phyloP scores from a whole-genome alignment of 441 rosid species.

The Theobroma grandiflorum region DNA sequence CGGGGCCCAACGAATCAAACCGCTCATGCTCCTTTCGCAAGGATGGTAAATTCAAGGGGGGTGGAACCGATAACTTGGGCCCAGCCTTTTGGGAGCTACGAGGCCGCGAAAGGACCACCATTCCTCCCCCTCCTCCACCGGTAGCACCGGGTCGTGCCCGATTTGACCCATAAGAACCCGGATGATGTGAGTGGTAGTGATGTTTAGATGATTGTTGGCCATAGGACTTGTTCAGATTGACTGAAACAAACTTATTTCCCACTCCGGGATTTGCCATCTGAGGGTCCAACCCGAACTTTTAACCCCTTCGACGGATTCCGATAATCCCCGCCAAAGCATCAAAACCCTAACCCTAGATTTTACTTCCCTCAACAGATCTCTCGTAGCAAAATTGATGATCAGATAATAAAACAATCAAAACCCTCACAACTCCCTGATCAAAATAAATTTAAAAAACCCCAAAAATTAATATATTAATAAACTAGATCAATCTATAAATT shows the following conservation, averaged over 20 bases:
- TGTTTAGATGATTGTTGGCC: conserved; percentile 66
- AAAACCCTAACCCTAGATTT: conserved; percentile 49
- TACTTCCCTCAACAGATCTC: conserved; percentile 27
- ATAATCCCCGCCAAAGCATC: conserved; percentile 77
- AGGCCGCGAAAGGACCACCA: conserved; percentile 92
- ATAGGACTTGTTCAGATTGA: conserved; percentile 90
- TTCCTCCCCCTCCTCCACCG: conserved; percentile 75
- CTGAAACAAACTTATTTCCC: conserved; percentile 81
- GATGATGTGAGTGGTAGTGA: conserved; percentile 47
- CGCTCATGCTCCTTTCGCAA: conserved; percentile 89
- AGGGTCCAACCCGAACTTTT: conserved; percentile 44
- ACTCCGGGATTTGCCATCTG: conserved; percentile 94
- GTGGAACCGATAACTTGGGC: conserved; percentile 96
- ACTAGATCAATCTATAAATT: neutral
- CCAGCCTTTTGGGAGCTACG: conserved; percentile 93
- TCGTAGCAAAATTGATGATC: neutral
- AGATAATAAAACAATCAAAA: conserved; percentile 10
- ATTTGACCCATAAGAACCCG: conserved; percentile 52
- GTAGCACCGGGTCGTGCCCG: conserved; percentile 55
- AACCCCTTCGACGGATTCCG: conserved; percentile 50
- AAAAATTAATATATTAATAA: neutral
- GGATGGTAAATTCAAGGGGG: conserved; percentile 98
- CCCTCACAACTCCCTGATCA: neutral
- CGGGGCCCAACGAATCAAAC: conserved; percentile 73
- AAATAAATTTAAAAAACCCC: neutral